A percentile compares a stretch with the other conserved stretches of the same genome.
These are phyloP conservation scores for Glycine soja DNA, from an alignment of 306 rosid genomes.

Conservation along the genomic window DNA sequence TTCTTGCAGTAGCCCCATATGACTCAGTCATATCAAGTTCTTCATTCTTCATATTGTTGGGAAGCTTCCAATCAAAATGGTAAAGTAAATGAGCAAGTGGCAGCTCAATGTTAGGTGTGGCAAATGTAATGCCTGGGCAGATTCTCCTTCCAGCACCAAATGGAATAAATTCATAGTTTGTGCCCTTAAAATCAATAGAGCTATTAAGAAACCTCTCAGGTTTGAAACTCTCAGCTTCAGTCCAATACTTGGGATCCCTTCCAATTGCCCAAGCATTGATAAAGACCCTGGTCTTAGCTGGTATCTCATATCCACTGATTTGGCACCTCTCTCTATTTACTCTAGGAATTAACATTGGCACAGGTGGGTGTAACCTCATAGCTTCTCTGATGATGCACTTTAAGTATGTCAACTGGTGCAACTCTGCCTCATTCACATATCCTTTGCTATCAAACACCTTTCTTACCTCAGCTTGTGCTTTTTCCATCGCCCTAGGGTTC, in stretches of 20 bases:
- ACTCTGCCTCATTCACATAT: slow-evolving; percentile 18
- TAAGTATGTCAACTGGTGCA: slow-evolving; percentile 41
- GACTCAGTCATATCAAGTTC: slow-evolving; percentile 49
- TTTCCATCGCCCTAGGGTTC: slow-evolving; percentile 52
- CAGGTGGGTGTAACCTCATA: slow-evolving; percentile 47
- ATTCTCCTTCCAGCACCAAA: slow-evolving; percentile 54
- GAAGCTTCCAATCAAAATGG: slow-evolving; percentile 54
- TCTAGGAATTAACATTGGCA: slow-evolving; percentile 45
- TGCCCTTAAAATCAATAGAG: slow-evolving; percentile 34
- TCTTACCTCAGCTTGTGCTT: slow-evolving; percentile 52
- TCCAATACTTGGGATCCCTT: slow-evolving; percentile 42
- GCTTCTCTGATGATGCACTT: slow-evolving; percentile 48
- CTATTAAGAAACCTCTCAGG: slow-evolving; percentile 36
- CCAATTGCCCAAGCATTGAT: slow-evolving; percentile 49
- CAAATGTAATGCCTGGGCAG: slow-evolving; percentile 38
- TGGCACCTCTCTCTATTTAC: slow-evolving; percentile 31
- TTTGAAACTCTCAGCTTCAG: background rate
- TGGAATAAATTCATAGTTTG: slow-evolving; percentile 37
- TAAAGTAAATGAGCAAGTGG: slow-evolving; percentile 45
- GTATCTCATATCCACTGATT: slow-evolving; percentile 36
- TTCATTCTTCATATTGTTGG: slow-evolving; percentile 39
- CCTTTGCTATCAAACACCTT: slow-evolving; percentile 40
- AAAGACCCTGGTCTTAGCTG: background rate
- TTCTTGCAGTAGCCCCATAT: background rate
- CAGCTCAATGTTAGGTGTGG: slow-evolving; percentile 21